A percentile compares a stretch with the other conserved stretches of the same genome.
phyloP scores from a whole-genome alignment of 257 asterid genomes.

The Paulownia fortunei region DNA sequence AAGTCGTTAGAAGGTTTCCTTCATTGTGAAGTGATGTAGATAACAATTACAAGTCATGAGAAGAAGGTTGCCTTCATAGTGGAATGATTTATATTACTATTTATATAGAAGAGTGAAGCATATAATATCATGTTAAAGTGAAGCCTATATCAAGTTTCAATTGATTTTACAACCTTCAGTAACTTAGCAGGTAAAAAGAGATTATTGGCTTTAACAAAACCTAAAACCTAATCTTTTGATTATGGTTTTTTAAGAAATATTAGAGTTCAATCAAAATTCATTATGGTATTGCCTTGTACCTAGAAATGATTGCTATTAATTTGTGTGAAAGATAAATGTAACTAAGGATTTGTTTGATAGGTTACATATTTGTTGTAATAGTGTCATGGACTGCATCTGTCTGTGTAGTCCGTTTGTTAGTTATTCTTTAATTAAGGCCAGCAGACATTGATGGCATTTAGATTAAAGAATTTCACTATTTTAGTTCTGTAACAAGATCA shows the following conservation, averaged over 20 bases:
- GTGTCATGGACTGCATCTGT: neutral
- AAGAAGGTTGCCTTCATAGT: neutral
- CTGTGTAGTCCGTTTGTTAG: neutral
- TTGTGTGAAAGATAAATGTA: neutral
- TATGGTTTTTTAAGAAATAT: neutral
- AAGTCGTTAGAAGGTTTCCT: neutral
- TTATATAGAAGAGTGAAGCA: too few relatives aligned
- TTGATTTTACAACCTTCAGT: neutral
- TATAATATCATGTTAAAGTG: neutral
- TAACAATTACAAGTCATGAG: neutral
- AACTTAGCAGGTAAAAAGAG: neutral
- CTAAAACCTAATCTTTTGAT: neutral
- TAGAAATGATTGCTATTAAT: neutral
- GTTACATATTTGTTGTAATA: neutral
- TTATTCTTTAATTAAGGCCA: neutral
- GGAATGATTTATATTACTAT: neutral
- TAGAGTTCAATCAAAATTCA: neutral
- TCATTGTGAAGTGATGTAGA: neutral
- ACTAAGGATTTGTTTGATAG: neutral
- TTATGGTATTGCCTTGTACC: neutral
- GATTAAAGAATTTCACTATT: too few relatives aligned
- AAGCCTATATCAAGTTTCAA: neutral
- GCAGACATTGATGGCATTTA: slow-evolving; percentile 4
- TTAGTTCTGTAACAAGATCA: too few relatives aligned
- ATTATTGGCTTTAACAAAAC: neutral